Base-by-base conservation (phyloP, 1,284 basidiomycete genomes). In the Moesziomyces globuligerus region DNA sequence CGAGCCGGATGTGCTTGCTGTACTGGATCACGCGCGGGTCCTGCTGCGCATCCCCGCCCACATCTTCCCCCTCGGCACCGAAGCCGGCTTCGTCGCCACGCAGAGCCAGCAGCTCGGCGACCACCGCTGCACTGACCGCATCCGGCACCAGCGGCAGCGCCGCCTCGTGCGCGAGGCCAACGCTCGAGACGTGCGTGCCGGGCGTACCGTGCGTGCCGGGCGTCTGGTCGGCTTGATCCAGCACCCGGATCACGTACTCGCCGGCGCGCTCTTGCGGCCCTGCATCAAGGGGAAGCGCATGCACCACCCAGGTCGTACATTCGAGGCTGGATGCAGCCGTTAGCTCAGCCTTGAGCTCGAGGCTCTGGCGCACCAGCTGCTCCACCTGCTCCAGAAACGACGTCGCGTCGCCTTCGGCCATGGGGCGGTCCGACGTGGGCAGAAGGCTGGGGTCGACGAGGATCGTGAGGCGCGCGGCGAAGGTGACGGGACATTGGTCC, bases 21-120 rank as follows among this genome's bases (percentile, higher is more conserved):
- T 79, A 79, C 38, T 75, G 70, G 23, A 81, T 74, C 17, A 65
- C 61, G 17, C 70, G 67, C 9, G 65, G 56, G 32, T 78, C 73
- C 34, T 70, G 55, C 34, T 72, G 53, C 17, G 45, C 53, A 23
- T 46, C 54, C 13, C 53, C 39, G 17, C 43, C 25, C 6, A 46
- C 20, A 3, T 25, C 7, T 3, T 44, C 9, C 7, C 55, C 34
- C 11, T 37, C 24, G 17, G 34, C 18, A 24, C 38, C 32, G 7
- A 34, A 7, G 32, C 26, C 3, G 15, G 32, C 8, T 21, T 56
- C 36, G 29, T 73, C 57, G 34, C 66, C 57, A 2, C 49, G 55
- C 2, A 71, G 43, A 3, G 28, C 32, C 7, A 67, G 38, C 11
- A 72, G 54, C 18, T 66, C 57, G 5, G 58, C 46, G 3, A 72